Conservation (phyloP, 2,329 filamentous ascomycete species). For the Aspergillus bombycis region DNA sequence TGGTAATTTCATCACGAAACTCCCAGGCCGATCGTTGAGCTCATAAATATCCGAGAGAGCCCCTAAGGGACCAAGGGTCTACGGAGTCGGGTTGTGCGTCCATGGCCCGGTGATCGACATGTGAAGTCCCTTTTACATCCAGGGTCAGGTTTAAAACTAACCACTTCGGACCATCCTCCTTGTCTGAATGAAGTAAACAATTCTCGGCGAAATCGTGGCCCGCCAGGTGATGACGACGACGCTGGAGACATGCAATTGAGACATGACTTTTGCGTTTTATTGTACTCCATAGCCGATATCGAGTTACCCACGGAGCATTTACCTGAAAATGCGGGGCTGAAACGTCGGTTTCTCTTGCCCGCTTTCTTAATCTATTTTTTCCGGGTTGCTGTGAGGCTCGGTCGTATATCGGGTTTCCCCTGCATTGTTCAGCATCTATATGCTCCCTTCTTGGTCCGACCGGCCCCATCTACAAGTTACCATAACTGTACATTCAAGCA, state of each 20-base stretch:
- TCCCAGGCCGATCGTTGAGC: background rate
- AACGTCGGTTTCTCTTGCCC: background rate
- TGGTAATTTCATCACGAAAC: too few species aligned
- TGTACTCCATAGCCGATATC: background rate
- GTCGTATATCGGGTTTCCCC: background rate
- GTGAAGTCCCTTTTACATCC: background rate
- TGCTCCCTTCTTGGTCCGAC: background rate
- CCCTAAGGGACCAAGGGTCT: conserved; percentile 1
- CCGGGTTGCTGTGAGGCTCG: background rate
- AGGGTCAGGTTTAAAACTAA: background rate
- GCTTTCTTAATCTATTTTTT: background rate
- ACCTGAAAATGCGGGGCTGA: background rate
- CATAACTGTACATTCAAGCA: background rate
- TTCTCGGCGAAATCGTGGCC: background rate
- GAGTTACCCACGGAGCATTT: background rate
- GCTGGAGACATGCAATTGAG: background rate
- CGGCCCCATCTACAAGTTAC: background rate
- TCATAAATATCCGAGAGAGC: background rate
- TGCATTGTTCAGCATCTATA: background rate
- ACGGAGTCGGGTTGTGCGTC: background rate
- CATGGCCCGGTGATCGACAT: conserved; percentile 1
- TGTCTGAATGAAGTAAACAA: background rate
- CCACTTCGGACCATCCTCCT: background rate
- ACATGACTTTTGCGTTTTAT: background rate
- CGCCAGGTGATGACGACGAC: background rate